Base-by-base conservation (phyloP, 1,284 basidiomycete species). In the Schizopora paradoxa region DNA sequence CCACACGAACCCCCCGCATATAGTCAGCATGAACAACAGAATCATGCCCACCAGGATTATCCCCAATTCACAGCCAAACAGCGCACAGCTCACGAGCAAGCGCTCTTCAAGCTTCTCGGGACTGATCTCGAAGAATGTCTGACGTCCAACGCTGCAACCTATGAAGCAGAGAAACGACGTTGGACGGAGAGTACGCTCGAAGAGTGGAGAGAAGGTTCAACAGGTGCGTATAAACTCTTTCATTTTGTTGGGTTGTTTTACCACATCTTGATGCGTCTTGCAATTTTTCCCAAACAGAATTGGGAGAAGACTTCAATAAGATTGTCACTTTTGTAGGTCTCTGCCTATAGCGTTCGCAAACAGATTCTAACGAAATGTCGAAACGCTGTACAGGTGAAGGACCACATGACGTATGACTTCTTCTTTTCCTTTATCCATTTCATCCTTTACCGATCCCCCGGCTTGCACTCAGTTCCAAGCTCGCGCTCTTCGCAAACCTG, bases 181-280 rank as follows among this genome's bases (percentile, higher is more conserved):
- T 55, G 54, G 52, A 47, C 49, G 10, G 39, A 43, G 14, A 51
- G 54, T 32, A 42, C 49, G 14, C 37, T 51, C 10, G 52, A 55
- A 11, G 54, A 55, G 35, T 55, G 54, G 54, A 38, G 49, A 41
- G 36, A 29, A 8, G 54, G 54, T 7, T 49, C 52, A 10, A 28
- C 47, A 34, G 54, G 54, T 53, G 8, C 25, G 40, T 14, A 36
- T 22, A 14, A 6, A 22, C 40, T 6, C 25, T 33, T 19, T 18
- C 10, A 26, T 41, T 4, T 41, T 19, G 7, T 36, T 14, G 25
- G 29, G 44, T 21, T 10, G n/a, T n/a, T n/a, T n/a, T n/a, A n/a
- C n/a, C n/a, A n/a, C n/a, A n/a, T 27, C 25, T 18, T 33, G 13
- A 29, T 27, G 4, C 27, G 25, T 11, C 18, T 41, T 13, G 25